Conservation (phyloP, 257 asterid genomes). For the Buddleja alternifolia region DNA sequence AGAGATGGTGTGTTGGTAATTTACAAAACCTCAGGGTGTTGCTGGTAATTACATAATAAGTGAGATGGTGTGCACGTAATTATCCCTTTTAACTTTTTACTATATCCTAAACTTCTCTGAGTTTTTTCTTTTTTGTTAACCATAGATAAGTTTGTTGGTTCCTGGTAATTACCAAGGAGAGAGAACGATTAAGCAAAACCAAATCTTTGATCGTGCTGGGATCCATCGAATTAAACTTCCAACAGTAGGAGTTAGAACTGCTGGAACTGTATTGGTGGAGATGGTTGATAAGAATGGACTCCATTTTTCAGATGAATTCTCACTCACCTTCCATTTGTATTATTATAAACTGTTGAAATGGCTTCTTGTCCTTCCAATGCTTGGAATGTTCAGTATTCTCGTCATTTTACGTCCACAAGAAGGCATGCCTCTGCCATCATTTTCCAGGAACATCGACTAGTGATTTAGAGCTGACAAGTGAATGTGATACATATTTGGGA, state of each 20-base stretch:
- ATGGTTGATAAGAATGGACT: conserved; percentile 94
- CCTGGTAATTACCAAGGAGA: conserved; percentile 99
- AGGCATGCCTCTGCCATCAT: conserved; percentile 93
- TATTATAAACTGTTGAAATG: conserved; percentile 90
- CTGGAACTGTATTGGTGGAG: conserved; percentile 92
- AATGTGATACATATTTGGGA: conserved; percentile 17
- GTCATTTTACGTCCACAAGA: conserved; percentile 94
- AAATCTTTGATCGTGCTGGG: conserved; percentile 64
- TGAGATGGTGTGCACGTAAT: too few relatives aligned
- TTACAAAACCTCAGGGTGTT: not conserved
- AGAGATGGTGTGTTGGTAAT: too few relatives aligned
- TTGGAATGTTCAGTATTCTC: conserved; percentile 90
- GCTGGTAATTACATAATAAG: too few relatives aligned
- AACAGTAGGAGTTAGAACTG: conserved; percentile 83
- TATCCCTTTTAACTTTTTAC: not conserved
- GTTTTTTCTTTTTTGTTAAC: conserved; percentile 8
- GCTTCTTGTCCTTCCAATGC: conserved; percentile 97
- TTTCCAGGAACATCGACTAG: conserved; percentile 89
- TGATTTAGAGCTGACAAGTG: conserved; percentile 37
- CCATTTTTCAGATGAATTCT: conserved; percentile 85
- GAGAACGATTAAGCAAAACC: conserved; percentile 76
- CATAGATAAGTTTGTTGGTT: conserved; percentile 88
- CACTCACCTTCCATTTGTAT: conserved; percentile 90
- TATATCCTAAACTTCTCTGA: conserved; percentile 15
- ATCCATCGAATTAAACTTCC: conserved; percentile 76